Evolutionary conservation across 2,329 filamentous ascomycete genomes (phyloP).

Genomic region (Claviceps purpurea): DNA sequence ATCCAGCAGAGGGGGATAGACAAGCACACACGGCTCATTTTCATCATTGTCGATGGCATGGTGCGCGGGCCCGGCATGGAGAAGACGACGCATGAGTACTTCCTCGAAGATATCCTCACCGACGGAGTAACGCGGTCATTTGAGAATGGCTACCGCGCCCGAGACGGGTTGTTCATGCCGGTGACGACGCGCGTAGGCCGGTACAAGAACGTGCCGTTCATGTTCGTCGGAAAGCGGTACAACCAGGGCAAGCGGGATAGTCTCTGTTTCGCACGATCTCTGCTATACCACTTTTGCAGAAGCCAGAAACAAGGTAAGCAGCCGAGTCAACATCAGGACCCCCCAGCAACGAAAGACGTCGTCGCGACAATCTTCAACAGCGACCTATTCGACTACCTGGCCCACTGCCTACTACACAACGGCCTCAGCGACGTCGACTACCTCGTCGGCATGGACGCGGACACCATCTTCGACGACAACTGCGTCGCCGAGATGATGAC

Average conservation of each 20-base stretch:
- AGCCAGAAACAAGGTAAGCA: slow-evolving; percentile 20
- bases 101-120: slow-evolving; percentile 32
- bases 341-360: slow-evolving; percentile 17
- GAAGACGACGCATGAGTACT: slow-evolving; percentile 33
- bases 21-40: slow-evolving; percentile 27
- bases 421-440: slow-evolving; percentile 27
- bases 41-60: slow-evolving; percentile 35
- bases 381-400: slow-evolving; percentile 27
- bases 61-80: slow-evolving; percentile 32
- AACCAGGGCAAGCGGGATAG: slow-evolving; percentile 38
- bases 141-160: slow-evolving; percentile 30
- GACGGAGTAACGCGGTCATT: slow-evolving; percentile 20
- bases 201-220: slow-evolving; percentile 32
- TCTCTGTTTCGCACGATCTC: slow-evolving; percentile 33
- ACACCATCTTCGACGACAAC: slow-evolving; percentile 30
- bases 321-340: not conserved
- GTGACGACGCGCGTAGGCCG: slow-evolving; percentile 28
- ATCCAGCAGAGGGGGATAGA: slow-evolving; percentile 29
- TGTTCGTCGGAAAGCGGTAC: slow-evolving; percentile 34
- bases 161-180: slow-evolving; percentile 33
- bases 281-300: slow-evolving; percentile 32
- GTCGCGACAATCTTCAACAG: slow-evolving; percentile 29
- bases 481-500: slow-evolving; percentile 31
- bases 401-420: slow-evolving; percentile 23
- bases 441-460: slow-evolving; percentile 34